Conservation (phyloP, 768 basidiomycete genomes). For the Kwoniella bestiolae region DNA sequence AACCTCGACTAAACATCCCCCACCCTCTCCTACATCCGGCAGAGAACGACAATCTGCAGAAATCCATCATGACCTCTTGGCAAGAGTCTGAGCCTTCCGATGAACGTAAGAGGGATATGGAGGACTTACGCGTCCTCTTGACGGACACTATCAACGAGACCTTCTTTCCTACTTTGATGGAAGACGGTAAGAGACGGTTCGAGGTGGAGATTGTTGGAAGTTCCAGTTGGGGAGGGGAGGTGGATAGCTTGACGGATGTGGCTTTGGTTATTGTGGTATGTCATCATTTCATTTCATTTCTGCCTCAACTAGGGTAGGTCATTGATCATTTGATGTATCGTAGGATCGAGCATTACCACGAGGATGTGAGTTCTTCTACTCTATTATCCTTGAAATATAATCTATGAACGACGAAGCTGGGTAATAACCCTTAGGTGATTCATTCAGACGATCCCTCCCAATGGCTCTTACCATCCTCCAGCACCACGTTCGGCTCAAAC, state of each 20-base stretch:
- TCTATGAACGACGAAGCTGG: too few species aligned
- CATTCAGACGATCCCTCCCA: background rate
- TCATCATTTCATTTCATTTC: too few species aligned
- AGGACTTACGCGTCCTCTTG: slow-evolving; percentile 1
- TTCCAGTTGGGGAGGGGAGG: slow-evolving; percentile 3
- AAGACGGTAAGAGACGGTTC: background rate
- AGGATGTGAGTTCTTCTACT: slow-evolving; percentile 1
- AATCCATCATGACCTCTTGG: background rate
- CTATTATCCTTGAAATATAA: background rate
- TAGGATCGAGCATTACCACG: slow-evolving; percentile 1
- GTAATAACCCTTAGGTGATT: background rate
- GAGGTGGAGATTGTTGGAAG: slow-evolving; percentile 6
- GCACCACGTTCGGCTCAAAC: background rate
- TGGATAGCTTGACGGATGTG: background rate
- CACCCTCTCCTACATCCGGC: background rate
- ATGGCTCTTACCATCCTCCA: background rate
- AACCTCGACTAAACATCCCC: background rate
- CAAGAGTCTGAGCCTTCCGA: background rate
- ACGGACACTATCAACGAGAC: background rate
- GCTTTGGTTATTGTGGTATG: slow-evolving; percentile 1
- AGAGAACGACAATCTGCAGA: background rate
- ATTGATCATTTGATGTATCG: too few species aligned
- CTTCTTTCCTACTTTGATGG: background rate
- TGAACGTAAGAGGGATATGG: background rate
- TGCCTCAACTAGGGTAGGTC: too few species aligned